phyloP scores from a whole-genome alignment of 495 filamentous ascomycete genomes.

The Penicillium alfredii region DNA sequence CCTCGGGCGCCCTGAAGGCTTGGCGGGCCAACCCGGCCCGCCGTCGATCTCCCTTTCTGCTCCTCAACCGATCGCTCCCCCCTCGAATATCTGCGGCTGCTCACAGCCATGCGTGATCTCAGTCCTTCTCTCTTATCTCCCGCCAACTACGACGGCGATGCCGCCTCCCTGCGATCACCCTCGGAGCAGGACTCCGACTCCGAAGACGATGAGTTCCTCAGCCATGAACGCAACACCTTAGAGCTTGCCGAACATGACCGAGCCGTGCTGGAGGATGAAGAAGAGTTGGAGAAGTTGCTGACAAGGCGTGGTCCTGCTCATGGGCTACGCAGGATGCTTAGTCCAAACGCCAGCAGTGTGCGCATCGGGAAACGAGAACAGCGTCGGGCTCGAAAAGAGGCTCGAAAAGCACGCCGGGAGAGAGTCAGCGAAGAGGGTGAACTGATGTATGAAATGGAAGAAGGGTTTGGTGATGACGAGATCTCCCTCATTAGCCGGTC shows the following conservation, averaged over 20 bases:
- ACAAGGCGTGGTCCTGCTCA: slow-evolving; percentile 44
- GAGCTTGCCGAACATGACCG: slow-evolving; percentile 68
- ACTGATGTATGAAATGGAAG: slow-evolving; percentile 86
- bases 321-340: slow-evolving; percentile 47
- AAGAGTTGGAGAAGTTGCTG: slow-evolving; percentile 77
- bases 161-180: slow-evolving; percentile 56
- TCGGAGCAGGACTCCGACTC: slow-evolving; percentile 72
- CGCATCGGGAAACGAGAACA: slow-evolving; percentile 54
- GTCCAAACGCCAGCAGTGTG: slow-evolving; percentile 33
- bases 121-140: slow-evolving; percentile 53
- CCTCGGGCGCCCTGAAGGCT: too few relatives aligned
- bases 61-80: too few relatives aligned
- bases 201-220: slow-evolving; percentile 65
- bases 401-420: slow-evolving; percentile 40
- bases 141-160: slow-evolving; percentile 61
- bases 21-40: too few relatives aligned
- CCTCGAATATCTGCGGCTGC: too few relatives aligned
- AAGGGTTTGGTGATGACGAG: slow-evolving; percentile 66
- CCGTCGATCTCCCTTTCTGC: too few relatives aligned
- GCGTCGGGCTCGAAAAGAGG: slow-evolving; percentile 36
- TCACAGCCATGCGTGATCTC: too few relatives aligned
- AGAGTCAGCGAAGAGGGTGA: slow-evolving; percentile 58
- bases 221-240: slow-evolving; percentile 57
- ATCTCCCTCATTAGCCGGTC: slow-evolving; percentile 31
- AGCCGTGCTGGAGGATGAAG: slow-evolving; percentile 78